Conservation (phyloP, 2,329 filamentous ascomycete species). For the Verticillium klebahnii region DNA sequence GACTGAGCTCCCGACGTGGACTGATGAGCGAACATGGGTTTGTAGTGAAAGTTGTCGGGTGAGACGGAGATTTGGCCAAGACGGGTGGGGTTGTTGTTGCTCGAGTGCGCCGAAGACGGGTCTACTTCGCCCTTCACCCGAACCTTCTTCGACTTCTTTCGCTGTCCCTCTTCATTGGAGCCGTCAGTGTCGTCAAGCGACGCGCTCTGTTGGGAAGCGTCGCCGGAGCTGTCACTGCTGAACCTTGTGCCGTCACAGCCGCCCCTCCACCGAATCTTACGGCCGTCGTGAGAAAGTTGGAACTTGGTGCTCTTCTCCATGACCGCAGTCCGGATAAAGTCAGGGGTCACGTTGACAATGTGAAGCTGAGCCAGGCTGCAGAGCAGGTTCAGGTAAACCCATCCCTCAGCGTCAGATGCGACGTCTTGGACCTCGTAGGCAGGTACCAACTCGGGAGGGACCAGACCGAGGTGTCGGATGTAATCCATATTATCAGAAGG, state of each 20-base stretch:
- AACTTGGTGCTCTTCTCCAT: constrained; percentile 68
- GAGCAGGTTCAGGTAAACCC: constrained; percentile 78
- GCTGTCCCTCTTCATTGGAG: constrained; percentile 33
- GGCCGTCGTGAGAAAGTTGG: constrained; percentile 71
- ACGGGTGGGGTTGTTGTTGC: constrained; percentile 33
- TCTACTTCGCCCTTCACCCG: constrained; percentile 22
- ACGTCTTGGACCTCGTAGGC: constrained; percentile 41
- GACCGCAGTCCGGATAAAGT: constrained; percentile 71
- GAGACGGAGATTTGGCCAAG: constrained; percentile 32
- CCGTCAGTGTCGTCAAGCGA: constrained; percentile 45
- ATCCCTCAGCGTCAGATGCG: constrained; percentile 63
- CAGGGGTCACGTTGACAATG: constrained; percentile 75
- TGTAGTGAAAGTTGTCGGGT: constrained; percentile 55
- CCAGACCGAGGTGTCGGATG: constrained; percentile 67
- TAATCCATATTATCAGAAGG: constrained; percentile 77
- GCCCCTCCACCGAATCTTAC: constrained; percentile 76
- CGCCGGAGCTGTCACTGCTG: constrained; percentile 57
- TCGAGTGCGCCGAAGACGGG: constrained; percentile 26
- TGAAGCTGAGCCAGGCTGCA: constrained; percentile 81
- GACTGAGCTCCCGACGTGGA: constrained; percentile 41
- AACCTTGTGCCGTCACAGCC: constrained; percentile 60
- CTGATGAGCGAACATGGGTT: constrained; percentile 54
- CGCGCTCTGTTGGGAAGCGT: constrained; percentile 40
- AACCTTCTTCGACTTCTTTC: constrained; percentile 41
- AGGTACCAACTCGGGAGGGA: constrained; percentile 50